Base-by-base conservation (phyloP, 2,329 filamentous ascomycete species). In the Microsporum canis region DNA sequence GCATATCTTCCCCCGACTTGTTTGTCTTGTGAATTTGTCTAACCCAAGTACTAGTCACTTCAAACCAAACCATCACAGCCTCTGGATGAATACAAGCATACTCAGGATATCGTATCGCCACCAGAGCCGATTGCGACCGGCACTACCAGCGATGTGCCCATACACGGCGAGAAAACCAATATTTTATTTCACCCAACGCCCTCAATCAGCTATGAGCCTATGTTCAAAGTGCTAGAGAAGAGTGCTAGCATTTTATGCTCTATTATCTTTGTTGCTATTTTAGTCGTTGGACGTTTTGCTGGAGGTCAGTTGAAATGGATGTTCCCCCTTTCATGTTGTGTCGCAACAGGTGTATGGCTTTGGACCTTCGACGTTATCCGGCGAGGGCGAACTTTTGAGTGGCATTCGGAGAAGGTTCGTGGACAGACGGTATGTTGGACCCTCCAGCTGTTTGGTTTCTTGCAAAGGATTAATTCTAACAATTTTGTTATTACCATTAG, bases 121-220 rank as follows among this genome's bases (percentile, higher is more conserved):
- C 92, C 92, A 0, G 91, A 95, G 66, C 92, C 92, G 0, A 79
- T 96, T 23, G 85, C 86, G 14, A 82, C 86, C 61, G 89, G 90
- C 29, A 84, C 87, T 38, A 97, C 92, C 0, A 91, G 89, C 31
- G 94, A 97, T 73, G 91, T 97, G 1, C 94, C 94, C 2, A 95
- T 97, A 62, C 88, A 91, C 70, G 92, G 91, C 68, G 92, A 97
- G 71, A 96, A 94, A 81, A 97, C 94, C 2, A 96, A 96, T 64
- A 86, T 97, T 17, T 81, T 96, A 34, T 97, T 97, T 74, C 92
- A 96, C 73, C 92, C 94, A 14, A 97, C 92, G 0, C 92, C 92
- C 0, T 88, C 88, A 0, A 83, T 96, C 66, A 90, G 87, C 76
- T 96, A 90, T 70, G 89, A 95, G 73, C 90, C 91, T 3, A 95